phyloP scores from a whole-genome alignment of 257 asterid genomes.

The Rauvolfia tetraphylla region DNA sequence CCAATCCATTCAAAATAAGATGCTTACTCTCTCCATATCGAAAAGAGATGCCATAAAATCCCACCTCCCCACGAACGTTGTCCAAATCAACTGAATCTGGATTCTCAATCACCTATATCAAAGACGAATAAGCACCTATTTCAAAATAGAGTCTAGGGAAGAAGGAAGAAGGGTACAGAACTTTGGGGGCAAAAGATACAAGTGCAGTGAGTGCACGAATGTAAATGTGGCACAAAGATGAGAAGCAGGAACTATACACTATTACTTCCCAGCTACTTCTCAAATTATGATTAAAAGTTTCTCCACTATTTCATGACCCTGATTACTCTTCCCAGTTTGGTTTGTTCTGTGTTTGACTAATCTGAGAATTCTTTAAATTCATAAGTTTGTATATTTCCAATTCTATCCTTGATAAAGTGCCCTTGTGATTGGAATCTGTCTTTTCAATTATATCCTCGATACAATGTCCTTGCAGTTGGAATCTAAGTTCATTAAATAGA shows the following conservation, averaged over 20 bases:
- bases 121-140: background rate
- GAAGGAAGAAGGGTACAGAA: background rate
- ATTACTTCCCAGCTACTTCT: background rate
- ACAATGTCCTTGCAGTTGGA: background rate
- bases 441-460: background rate
- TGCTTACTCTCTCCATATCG: conserved; percentile 49
- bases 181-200: background rate
- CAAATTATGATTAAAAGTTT: background rate
- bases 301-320: background rate
- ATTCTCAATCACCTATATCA: conserved; percentile 53
- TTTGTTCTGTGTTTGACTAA: background rate
- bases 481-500: background rate
- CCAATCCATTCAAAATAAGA: conserved; percentile 47
- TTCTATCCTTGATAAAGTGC: background rate
- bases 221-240: background rate
- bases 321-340: background rate
- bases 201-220: background rate
- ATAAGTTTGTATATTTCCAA: background rate
- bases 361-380: background rate
- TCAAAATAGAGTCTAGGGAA: background rate
- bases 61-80: conserved; percentile 63
- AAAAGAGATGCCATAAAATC: conserved; percentile 59
- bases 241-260: background rate
- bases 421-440: background rate
- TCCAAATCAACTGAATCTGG: conserved; percentile 63